phyloP scores from a whole-genome alignment of 1,284 basidiomycete genomes.

The Cutaneotrichosporon curvatum region DNA sequence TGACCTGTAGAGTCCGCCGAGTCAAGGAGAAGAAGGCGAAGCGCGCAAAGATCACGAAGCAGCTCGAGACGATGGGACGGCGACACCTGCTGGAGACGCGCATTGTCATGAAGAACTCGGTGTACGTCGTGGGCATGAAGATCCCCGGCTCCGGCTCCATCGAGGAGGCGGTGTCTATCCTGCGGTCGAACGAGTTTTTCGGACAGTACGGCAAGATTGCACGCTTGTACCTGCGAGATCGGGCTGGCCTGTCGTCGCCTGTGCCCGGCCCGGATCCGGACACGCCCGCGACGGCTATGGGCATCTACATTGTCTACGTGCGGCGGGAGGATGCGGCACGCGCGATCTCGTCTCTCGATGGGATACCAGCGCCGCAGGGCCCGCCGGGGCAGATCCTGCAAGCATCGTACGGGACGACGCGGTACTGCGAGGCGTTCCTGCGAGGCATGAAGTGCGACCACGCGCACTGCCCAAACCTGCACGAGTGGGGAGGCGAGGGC shows the following conservation, averaged over 20 bases:
- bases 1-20: constrained; percentile 70
- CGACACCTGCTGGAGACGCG: constrained; percentile 87
- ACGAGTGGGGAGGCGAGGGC: constrained; percentile 97
- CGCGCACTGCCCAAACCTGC: constrained; percentile 77
- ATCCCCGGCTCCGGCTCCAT: constrained; percentile 62
- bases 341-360: constrained; percentile 88
- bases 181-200: constrained; percentile 95
- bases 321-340: constrained; percentile 90
- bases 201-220: constrained; percentile 98
- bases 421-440: constrained; percentile 95
- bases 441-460: constrained; percentile 72
- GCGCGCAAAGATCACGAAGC: constrained; percentile 90
- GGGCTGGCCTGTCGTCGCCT: constrained; percentile 55
- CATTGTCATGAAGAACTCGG: constrained; percentile 92
- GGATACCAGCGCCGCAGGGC: constrained; percentile 70
- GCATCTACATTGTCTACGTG: constrained; percentile 94
- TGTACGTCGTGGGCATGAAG: constrained; percentile 86
- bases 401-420: constrained; percentile 92
- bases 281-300: constrained; percentile 54
- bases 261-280: constrained; percentile 45
- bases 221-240: constrained; percentile 89
- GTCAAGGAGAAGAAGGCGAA: constrained; percentile 94
- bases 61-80: constrained; percentile 79
- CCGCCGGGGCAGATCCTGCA: constrained; percentile 71
- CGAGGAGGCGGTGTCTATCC: constrained; percentile 92